Base-by-base conservation (phyloP, 495 filamentous ascomycete species). In the Aspergillus haitiensis region DNA sequence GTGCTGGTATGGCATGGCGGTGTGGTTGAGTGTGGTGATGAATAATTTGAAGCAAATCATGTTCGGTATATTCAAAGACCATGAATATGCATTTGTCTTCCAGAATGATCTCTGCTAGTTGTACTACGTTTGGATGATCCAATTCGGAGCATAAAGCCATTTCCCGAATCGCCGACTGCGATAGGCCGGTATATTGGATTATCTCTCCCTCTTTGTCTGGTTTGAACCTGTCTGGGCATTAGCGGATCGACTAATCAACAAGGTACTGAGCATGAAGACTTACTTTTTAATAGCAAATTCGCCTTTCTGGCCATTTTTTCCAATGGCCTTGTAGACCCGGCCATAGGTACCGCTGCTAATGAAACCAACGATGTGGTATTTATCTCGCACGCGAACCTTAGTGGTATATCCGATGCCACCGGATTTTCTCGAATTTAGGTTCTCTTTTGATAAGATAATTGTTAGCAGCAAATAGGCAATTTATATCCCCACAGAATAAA, bases 41-140 rank as follows among this genome's bases (percentile, higher is more conserved):
- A 65, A 99, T 97, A 61, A 99, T 98, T 73, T 98, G 95, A 7
- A 99, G 81, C 44, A 99, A 79, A 70, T 99, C 94, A 73, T 89
- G 94, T 74, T 99, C 94, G 63, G 93, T 93, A 69, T 97, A 99
- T 74, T 98, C 94, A 68, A 99, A 99, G 16, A 99, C 93, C 91
- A 99, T 99, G 75, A 92, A 98, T 68, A 99, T 99, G 78, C 92
- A 97, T 76, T 97, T 98, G 73, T 96, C 92, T 75, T 99, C 92
- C 12, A 99, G 79, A 68, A 98, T 97, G 66, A 97, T 99, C 72
- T 99, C 94, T 63, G 93, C 84, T 33, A 97, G 82, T 59, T 88
- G 84, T 67, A 99, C 93, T 46, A 99, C 88, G 69, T 98, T 97
- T 53, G 83, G 78, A 72, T 99, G 93, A 18, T 83, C 85, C 10